Evolutionary conservation across 2,329 filamentous ascomycete genomes (phyloP).

Genomic region (Hypoxylon sp.): DNA sequence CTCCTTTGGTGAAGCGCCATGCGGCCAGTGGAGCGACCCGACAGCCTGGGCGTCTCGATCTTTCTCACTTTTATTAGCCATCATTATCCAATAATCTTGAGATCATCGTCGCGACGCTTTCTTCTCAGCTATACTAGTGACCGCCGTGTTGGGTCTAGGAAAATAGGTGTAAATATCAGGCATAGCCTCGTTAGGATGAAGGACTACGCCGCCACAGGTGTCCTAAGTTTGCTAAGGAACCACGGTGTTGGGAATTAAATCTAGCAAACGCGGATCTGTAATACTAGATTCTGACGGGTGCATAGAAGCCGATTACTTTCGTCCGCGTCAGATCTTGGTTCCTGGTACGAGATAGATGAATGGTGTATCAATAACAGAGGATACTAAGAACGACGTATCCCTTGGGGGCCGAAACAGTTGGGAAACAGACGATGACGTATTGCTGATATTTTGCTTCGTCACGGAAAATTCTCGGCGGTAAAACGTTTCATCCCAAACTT

Average conservation of each 20-base stretch:
- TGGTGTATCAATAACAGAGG: constrained; percentile 10
- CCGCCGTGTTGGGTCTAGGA: background rate
- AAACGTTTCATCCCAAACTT: background rate
- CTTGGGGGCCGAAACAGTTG: constrained; percentile 7
- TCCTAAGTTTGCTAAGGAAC: background rate
- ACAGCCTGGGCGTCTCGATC: constrained; percentile 2
- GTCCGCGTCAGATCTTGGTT: constrained; percentile 11
- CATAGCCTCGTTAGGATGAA: constrained; percentile 29
- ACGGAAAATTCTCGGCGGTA: background rate
- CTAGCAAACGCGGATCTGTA: background rate
- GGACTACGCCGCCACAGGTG: constrained; percentile 1
- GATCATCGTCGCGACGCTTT: background rate
- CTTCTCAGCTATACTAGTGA: background rate
- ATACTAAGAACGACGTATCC: constrained; percentile 3
- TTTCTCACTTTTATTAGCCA: background rate
- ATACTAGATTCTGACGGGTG: background rate
- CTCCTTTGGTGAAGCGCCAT: constrained; percentile 20
- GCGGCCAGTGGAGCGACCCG: constrained; percentile 26
- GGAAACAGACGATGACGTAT: constrained; percentile 10
- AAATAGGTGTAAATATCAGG: background rate
- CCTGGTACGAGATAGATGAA: constrained; percentile 14
- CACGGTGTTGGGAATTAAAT: constrained; percentile 14
- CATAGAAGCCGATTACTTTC: background rate
- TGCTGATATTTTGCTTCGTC: background rate
- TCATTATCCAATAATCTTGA: background rate